Base-by-base conservation (phyloP, 345 rosid species). In the Noccaea bulbosa region DNA sequence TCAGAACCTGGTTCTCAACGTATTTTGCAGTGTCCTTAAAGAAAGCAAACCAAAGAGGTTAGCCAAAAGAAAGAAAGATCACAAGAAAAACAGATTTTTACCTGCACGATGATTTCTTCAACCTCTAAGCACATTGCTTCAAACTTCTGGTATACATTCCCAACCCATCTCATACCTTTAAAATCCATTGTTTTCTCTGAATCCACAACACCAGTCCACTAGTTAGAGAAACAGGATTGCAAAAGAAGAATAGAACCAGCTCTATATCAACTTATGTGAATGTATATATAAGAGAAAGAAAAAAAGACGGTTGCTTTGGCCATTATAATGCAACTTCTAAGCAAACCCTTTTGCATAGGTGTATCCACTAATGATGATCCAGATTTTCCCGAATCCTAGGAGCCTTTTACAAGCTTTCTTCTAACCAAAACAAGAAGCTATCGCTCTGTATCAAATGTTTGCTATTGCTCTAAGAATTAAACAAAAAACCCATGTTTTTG, bases 61-160 rank as follows among this genome's bases (percentile, higher is more conserved):
- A n/a, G 33, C 20, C 9, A 40, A 47, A 44, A 2, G 8, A 10
- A n/a, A 14, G 38, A 41, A 48, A 17, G 4, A 0, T 6, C 4
- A 9, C 2, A 47, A 59, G 4, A 17, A 65, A 34, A 27, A 27
- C 4, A 27, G 4, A 4, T 27, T 27, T 17, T 39, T 79, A 87
- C 96, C 98, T 84, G 87, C 58, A 83, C 84, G 70, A 92, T 82
- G 70, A 83, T 77, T 62, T 92, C 98, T 86, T 92, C 98, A 53
- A 89, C 91, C 87, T 92, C 96, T 83, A 89, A 82, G 79, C 90
- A 92, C 90, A 89, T 75, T 57, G 90, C 82, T 85, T 92, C 98
- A 77, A 89, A 87, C 85, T 85, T 89, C 81, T 85, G 83, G 72
- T 85, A 92, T 41, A 82, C 81, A 75, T 85, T 81, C 9, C 92